Conservation (phyloP, 2,329 filamentous ascomycete genomes). For the Fusarium praegraminearum region DNA sequence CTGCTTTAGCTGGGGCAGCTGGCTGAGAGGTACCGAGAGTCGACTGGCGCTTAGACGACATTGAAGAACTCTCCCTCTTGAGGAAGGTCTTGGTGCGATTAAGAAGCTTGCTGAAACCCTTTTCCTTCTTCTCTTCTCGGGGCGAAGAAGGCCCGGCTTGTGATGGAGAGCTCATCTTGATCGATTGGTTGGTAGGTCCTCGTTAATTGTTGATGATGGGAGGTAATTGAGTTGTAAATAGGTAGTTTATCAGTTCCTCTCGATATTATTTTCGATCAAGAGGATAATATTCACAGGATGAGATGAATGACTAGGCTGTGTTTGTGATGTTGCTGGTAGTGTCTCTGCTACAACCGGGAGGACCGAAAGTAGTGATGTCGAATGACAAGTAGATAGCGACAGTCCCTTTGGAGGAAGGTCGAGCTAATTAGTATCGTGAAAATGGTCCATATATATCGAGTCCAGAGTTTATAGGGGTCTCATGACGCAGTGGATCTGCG, state of each 20-base stretch:
- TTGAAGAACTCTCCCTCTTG: conserved; percentile 53
- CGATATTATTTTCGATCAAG: not conserved
- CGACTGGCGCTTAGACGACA: conserved; percentile 47
- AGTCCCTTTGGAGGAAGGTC: conserved; percentile 28
- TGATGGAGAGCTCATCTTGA: conserved; percentile 58
- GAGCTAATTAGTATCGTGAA: conserved; percentile 2
- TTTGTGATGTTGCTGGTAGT: conserved; percentile 13
- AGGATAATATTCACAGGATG: conserved; percentile 15
- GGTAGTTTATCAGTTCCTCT: conserved; percentile 2
- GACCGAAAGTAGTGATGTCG: conserved; percentile 30
- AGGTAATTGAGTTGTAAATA: conserved; percentile 1
- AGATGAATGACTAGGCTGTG: not conserved
- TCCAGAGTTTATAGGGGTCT: conserved; percentile 27
- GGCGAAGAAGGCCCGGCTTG: conserved; percentile 53
- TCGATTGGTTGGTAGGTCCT: not conserved
- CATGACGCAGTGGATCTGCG: conserved; percentile 36
- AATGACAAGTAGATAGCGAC: conserved; percentile 9
- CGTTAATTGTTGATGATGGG: not conserved
- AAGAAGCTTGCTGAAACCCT: conserved; percentile 61
- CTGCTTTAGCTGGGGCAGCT: conserved; percentile 37
- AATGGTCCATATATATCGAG: conserved; percentile 14
- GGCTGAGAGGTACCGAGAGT: conserved; percentile 38
- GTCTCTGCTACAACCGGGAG: conserved; percentile 15
- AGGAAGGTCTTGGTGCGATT: conserved; percentile 64
- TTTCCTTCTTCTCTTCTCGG: conserved; percentile 58